Base-by-base conservation (phyloP, 331 rosid genomes). In the Quercus tomentella region DNA sequence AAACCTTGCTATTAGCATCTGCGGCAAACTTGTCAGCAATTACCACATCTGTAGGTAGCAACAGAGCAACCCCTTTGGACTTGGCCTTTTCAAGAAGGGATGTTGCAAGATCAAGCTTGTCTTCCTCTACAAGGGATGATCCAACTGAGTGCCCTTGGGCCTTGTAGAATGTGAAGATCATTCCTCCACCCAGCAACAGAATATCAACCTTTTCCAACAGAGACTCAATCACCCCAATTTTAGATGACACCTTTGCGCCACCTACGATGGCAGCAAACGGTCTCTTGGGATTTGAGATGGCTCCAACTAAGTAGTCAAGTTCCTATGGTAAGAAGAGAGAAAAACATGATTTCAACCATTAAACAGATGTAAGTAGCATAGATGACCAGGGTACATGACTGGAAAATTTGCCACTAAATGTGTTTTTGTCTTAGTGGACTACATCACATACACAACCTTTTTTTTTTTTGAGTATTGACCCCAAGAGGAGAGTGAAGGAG, bases 181-280 rank as follows among this genome's bases (percentile, higher is more conserved):
- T 95, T 6, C 99, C 99, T 41, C 99, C 99, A 63, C 99, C 99
- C 14, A 95, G 99, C 79, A 95, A 89, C 58, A 95, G 92, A 76
- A 87, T 84, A 83, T 95, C 97, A 82, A 84, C 87, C 77, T 93
- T 95, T 80, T 95, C 99, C 26, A 95, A 85, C 22, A 95, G 94
- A 18, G 99, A 95, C 67, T 95, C 98, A 1, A 95, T 95, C 77
- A 95, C 99, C 69, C 99, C 99, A 75, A 95, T 95, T 86, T 95
- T 95, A 67, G 97, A 91, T 22, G 99, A 95, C 68, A 95, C 99
- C 90, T 95, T 95, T 43, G 99, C 80, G 76, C 99, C 99, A 88
- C 99, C 99, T 58, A 95, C 99, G 79, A 95, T 95, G 87, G 99
- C 98, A 74, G 99, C 99, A 87, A 95, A 95, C 70, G 98, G 99